Percentiles rank a stretch among this genome's conserved stretches.
Evolutionary conservation across 2,329 filamentous ascomycete species (phyloP).

Genomic region (Microcera coccophila): DNA sequence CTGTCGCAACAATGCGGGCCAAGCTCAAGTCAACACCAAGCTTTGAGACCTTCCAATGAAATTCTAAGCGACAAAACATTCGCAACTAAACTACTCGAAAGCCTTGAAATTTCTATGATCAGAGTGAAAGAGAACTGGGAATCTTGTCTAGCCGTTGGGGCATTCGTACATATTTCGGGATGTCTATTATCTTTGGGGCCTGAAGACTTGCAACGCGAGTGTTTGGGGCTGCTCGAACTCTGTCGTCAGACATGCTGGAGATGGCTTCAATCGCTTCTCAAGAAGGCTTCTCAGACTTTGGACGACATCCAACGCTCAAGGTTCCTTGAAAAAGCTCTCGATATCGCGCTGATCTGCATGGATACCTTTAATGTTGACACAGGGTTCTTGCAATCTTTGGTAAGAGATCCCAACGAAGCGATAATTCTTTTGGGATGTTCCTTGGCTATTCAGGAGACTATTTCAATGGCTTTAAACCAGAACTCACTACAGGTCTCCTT

Average conservation of each 20-base stretch:
- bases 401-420: constrained; percentile 7
- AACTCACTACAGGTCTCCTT: constrained; percentile 1
- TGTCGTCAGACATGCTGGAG: constrained; percentile 9
- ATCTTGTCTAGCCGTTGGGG: constrained; percentile 15
- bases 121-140: constrained; percentile 22
- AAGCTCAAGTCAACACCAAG: fast-evolving
- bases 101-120: background rate
- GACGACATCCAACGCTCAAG: constrained; percentile 9
- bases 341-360: constrained; percentile 10
- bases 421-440: constrained; percentile 14
- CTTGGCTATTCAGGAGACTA: constrained; percentile 8
- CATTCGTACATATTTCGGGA: constrained; percentile 15
- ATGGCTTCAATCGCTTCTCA: constrained; percentile 10
- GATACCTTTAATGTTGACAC: constrained; percentile 16
- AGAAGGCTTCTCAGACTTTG: constrained; percentile 1
- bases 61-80: constrained; percentile 6
- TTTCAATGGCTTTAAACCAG: background rate
- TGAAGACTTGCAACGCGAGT: fast-evolving
- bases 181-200: constrained; percentile 12
- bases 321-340: constrained; percentile 4
- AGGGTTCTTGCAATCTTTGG: background rate
- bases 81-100: constrained; percentile 2
- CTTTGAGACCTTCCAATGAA: constrained; percentile 5
- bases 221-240: constrained; percentile 1
- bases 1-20: constrained; percentile 20